Evolutionary conservation across 345 rosid species (phyloP), one percentile per base, ranked within the genome.

Genomic region (Populus euphratica): DNA sequence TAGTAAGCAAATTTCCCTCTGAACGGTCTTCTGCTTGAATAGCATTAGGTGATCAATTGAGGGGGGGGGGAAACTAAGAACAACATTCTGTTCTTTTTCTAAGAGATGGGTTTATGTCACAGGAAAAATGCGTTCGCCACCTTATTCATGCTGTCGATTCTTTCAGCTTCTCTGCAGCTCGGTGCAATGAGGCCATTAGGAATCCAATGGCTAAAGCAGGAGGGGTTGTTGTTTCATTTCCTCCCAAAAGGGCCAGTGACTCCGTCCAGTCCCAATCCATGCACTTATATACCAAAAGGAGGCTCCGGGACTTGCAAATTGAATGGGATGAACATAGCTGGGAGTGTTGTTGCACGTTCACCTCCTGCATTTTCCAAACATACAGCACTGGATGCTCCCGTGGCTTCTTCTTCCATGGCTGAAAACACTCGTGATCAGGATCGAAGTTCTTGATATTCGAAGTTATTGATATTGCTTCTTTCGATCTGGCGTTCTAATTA

Each of bases 391-490:
- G 77, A 75, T 9, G 62, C 12, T 31, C 39, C 70, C 29, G 71
- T 73, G n/a, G 80, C 73, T 63, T 72, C 84, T 43, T 43, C 47
- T 43, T 11, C 47, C 20, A 11, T 23, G 61, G 72, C 77, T 61
- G 50, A 29, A 35, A n/a, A 54, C 52, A 35, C 31, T 39, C 71
- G 6, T 49, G 29, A 61, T 33, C 74, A 50, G 70, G 14, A 67
- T 47, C 78, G 63, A 67, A 80, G 74, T 68, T 80, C 81, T 68
- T 83, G 65, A 72, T 27, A 27, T 27, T 47, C 78, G 63, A 67
- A 80, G 74, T 68, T 80, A 80, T 68, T 83, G 65, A 72, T 11
- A 1, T 9, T 41, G 44, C 44, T 41, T 39, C 43, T 39, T 39
- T 39, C 43, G 43, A 39, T 10, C 43, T 9, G 44, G 44, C 44